Conservation (phyloP, 108 stramenopile species). For the Nitzschia palea region DNA sequence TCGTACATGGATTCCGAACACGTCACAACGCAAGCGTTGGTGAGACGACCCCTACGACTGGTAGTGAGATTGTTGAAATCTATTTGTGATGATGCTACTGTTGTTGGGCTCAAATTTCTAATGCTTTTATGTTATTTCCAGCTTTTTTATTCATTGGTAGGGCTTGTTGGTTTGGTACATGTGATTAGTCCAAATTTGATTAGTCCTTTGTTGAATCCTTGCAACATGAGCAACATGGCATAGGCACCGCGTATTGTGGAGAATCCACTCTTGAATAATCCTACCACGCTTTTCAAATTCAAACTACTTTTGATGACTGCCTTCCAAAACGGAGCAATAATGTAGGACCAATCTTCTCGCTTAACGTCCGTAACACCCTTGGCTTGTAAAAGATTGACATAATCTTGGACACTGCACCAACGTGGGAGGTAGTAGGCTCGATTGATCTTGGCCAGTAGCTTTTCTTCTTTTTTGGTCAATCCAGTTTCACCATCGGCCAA, state of each 20-base stretch:
- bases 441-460: conserved; percentile 82
- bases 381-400: conserved; percentile 68
- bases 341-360: conserved; percentile 88
- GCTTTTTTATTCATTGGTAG: too few relatives aligned
- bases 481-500: conserved; percentile 72
- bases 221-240: conserved; percentile 87
- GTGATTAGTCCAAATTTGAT: conserved; percentile 91
- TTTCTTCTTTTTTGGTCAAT: conserved; percentile 73
- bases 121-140: neutral
- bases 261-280: conserved; percentile 77
- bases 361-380: conserved; percentile 66
- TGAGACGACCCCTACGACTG: neutral
- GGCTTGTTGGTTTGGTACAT: conserved; percentile 82
- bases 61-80: neutral
- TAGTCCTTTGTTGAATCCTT: conserved; percentile 77
- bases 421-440: conserved; percentile 88
- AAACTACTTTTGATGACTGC: conserved; percentile 86
- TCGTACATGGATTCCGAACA: too few relatives aligned
- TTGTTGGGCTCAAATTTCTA: too few relatives aligned
- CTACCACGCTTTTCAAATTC: conserved; percentile 68
- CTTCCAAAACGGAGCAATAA: conserved; percentile 95
- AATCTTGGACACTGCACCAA: conserved; percentile 87
- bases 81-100: neutral
- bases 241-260: conserved; percentile 82
- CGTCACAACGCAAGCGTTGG: too few relatives aligned